Base-by-base conservation (phyloP, 1,139 yeast genomes). In the Torulaspora pretoriensis region DNA sequence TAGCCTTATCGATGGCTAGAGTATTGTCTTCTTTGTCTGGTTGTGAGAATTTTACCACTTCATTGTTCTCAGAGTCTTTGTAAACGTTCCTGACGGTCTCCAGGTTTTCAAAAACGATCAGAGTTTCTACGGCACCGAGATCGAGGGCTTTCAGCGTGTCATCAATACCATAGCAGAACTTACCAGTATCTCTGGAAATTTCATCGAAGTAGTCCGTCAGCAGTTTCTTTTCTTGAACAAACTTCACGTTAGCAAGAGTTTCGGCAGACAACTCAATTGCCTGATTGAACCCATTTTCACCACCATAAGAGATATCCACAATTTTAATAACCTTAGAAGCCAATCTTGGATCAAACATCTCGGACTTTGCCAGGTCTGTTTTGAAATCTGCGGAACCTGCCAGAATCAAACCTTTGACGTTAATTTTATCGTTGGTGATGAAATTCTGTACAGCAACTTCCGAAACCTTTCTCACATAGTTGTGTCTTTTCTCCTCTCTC, bases 301-400 rank as follows among this genome's bases (percentile, higher is more conserved):
- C 98, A 68, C 98, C 98, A 64, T 92, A 92, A 2, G 97, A 90
- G 45, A 92, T 86, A 75, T 92, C 98, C 47, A 94, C 98, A 65
- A 89, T 79, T 69, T 89, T 88, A 51, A 92, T 77, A 59, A 92
- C 83, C 71, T 89, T 90, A 40, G 86, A 83, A 59, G 78, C 88
- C 64, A 92, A 77, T 72, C 98, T 86, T 59, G 72, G 73, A 68
- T 92, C 98, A 65, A 92, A 90, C 73, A 92, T 72, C 65, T 92
- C 98, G 38, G 97, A 88, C 68, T 83, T 87, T 47, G 88, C 80
- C 67, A 92, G 78, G 70, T 90, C 98, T 49, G 82, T 90, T 72
- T 92, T 92, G 79, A 92, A 92, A 72, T 94, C 98, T 38, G 98
- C 98, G 43, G 96, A 86, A 81, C 98, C 98, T 30, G 98, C 98